These are phyloP conservation scores for Phytophthora pinifolia DNA, from an alignment of 352 stramenopile genomes.

Conservation along the genomic window DNA sequence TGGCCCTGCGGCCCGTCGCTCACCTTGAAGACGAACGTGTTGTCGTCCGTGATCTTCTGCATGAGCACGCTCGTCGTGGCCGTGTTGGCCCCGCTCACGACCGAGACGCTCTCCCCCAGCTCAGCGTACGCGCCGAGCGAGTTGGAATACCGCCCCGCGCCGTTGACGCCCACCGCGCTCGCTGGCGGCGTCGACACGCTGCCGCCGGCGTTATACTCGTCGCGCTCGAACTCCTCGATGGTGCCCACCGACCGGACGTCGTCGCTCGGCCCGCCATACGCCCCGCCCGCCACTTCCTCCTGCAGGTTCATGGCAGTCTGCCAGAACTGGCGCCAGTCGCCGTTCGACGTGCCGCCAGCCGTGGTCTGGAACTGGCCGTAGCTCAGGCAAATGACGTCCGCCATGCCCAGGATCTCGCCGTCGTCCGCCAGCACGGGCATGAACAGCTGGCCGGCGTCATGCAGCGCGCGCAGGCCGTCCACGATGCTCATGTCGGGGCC, in stretches of 20 bases:
- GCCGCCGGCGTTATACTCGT: slow-evolving; percentile 55
- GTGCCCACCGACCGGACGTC: slow-evolving; percentile 83
- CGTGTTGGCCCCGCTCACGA: slow-evolving; percentile 81
- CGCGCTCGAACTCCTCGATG: slow-evolving; percentile 90
- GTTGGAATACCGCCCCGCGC: slow-evolving; percentile 44
- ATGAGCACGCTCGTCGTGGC: slow-evolving; percentile 75
- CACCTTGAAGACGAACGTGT: slow-evolving; percentile 88
- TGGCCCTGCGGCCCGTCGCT: slow-evolving; percentile 78
- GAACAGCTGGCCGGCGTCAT: slow-evolving; percentile 83
- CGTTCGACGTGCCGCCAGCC: slow-evolving; percentile 60
- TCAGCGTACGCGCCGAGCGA: slow-evolving; percentile 75
- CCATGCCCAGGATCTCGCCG: slow-evolving; percentile 87
- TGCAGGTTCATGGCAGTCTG: slow-evolving; percentile 87
- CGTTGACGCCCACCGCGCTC: slow-evolving; percentile 38
- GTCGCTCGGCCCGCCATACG: slow-evolving; percentile 64
- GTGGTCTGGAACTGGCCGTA: slow-evolving; percentile 88
- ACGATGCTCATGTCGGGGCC: slow-evolving; percentile 77
- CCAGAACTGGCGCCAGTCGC: slow-evolving; percentile 89
- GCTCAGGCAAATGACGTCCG: slow-evolving; percentile 85
- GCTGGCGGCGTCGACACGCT: slow-evolving; percentile 34
- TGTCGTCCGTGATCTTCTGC: slow-evolving; percentile 64
- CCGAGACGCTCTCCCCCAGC: slow-evolving; percentile 84
- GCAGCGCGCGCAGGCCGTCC: slow-evolving; percentile 82
- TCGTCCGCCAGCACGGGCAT: slow-evolving; percentile 80
- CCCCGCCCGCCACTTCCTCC: slow-evolving; percentile 70